Evolutionary conservation across 2,329 filamentous ascomycete genomes (phyloP).

Genomic region (Ophiostoma ulmi): DNA sequence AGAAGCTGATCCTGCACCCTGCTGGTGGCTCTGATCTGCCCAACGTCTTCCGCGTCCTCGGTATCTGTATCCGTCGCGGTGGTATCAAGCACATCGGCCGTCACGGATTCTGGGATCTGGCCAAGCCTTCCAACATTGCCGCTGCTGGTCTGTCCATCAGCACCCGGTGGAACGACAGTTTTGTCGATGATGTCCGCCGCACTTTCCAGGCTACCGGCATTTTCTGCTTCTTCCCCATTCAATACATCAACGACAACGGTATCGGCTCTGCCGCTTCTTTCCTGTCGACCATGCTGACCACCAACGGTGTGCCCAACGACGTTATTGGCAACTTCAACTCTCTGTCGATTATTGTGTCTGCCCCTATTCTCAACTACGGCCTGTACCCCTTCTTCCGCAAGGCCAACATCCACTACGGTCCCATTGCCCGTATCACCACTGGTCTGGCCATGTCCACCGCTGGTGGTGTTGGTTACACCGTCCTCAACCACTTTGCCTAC

Average conservation of each 20-base stretch:
- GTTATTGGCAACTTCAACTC: slow-evolving; percentile 70
- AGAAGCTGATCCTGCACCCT: slow-evolving; percentile 41
- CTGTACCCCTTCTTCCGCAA: slow-evolving; percentile 64
- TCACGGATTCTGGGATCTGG: slow-evolving; percentile 57
- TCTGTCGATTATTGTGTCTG: slow-evolving; percentile 67
- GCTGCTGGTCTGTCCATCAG: slow-evolving; percentile 37
- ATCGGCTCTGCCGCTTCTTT: slow-evolving; percentile 47
- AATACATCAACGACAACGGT: slow-evolving; percentile 45
- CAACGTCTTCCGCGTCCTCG: slow-evolving; percentile 41
- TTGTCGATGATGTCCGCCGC: slow-evolving; percentile 51
- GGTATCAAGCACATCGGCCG: slow-evolving; percentile 39
- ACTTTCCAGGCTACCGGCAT: slow-evolving; percentile 64
- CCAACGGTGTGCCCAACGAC: slow-evolving; percentile 69
- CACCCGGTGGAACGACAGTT: slow-evolving; percentile 50
- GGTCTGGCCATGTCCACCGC: slow-evolving; percentile 47
- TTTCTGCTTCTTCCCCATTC: slow-evolving; percentile 53
- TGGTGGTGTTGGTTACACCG: slow-evolving; percentile 41
- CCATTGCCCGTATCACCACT: slow-evolving; percentile 68
- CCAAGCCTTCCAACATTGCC: slow-evolving; percentile 58
- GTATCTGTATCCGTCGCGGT: slow-evolving; percentile 39
- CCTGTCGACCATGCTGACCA: slow-evolving; percentile 45
- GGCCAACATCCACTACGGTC: slow-evolving; percentile 60
- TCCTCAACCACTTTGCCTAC: slow-evolving; percentile 42
- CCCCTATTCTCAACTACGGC: slow-evolving; percentile 62
- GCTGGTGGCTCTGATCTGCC: slow-evolving; percentile 44